Evolutionary conservation across 2,329 filamentous ascomycete genomes (phyloP).

Genomic region (Didymella keratinophila): DNA sequence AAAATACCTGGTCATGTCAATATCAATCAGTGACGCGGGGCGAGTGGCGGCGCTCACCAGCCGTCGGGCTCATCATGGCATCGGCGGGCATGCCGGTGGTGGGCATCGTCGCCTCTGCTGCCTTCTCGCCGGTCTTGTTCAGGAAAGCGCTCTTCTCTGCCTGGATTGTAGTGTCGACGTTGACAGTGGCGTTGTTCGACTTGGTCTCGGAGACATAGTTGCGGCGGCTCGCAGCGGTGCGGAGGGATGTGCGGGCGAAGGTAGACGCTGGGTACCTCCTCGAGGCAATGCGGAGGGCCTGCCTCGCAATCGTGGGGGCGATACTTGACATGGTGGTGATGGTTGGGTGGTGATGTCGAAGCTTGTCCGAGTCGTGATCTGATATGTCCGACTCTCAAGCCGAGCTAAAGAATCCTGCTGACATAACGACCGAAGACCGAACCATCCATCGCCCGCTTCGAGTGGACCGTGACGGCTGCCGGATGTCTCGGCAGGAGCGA

Average conservation of each 20-base stretch:
- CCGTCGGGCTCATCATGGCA: constrained; percentile 81
- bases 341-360: constrained; percentile 7
- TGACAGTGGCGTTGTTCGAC: constrained; percentile 80
- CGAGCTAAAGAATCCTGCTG: not conserved
- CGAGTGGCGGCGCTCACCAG: constrained; percentile 56
- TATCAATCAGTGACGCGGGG: constrained; percentile 13
- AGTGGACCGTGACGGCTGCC: not conserved
- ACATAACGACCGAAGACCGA: not conserved
- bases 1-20: constrained; percentile 68
- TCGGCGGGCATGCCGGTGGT: constrained; percentile 66
- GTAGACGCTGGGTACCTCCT: constrained; percentile 57
- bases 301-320: constrained; percentile 74
- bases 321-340: constrained; percentile 54
- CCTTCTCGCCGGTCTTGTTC: constrained; percentile 62
- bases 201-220: constrained; percentile 86
- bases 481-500: not conserved
- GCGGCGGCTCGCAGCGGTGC: constrained; percentile 58
- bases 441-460: not conserved
- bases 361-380: not conserved
- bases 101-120: constrained; percentile 66
- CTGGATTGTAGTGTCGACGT: constrained; percentile 82
- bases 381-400: not conserved
- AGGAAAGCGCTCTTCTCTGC: constrained; percentile 84
- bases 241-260: constrained; percentile 52
- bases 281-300: constrained; percentile 70